These are phyloP conservation scores for Zymoseptoria crescenta DNA, from an alignment of 2,329 filamentous ascomycete species.

Conservation along the genomic window DNA sequence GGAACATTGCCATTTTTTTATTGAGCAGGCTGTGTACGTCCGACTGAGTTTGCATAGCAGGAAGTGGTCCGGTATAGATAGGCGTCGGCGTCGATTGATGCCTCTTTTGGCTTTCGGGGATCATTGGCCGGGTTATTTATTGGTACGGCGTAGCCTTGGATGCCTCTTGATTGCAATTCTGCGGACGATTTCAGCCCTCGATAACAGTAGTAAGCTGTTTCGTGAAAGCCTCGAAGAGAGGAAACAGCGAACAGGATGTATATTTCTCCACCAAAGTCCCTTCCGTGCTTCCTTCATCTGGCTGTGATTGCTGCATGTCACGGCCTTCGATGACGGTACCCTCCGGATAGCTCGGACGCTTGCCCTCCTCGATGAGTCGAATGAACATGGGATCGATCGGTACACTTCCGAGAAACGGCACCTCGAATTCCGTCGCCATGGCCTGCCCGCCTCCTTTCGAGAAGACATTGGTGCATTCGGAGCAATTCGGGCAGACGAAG, in stretches of 20 bases:
- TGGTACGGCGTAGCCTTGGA: background rate
- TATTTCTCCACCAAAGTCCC: conserved; percentile 62
- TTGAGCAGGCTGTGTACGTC: too few relatives aligned
- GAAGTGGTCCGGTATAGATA: too few relatives aligned
- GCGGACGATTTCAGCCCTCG: conserved; percentile 10
- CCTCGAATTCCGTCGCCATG: conserved; percentile 80
- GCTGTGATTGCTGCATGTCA: conserved; percentile 31
- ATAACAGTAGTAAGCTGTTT: conserved; percentile 20
- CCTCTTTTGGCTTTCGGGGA: background rate
- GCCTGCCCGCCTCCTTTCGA: conserved; percentile 79
- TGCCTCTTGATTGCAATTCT: background rate
- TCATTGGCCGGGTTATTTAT: background rate
- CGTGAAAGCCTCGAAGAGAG: conserved; percentile 59
- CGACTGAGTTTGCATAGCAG: too few relatives aligned
- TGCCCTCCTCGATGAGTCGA: conserved; percentile 68
- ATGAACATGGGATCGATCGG: conserved; percentile 93
- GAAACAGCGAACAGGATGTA: conserved; percentile 59
- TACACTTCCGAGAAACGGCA: conserved; percentile 76
- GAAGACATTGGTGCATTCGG: conserved; percentile 88
- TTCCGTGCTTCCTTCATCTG: conserved; percentile 26
- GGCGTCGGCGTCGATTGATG: too few relatives aligned
- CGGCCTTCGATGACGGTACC: conserved; percentile 57
- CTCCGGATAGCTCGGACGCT: conserved; percentile 59
- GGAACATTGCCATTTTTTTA: too few relatives aligned
- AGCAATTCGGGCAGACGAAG: conserved; percentile 69